phyloP scores from a whole-genome alignment of 306 rosid species.

The Vigna unguiculata region DNA sequence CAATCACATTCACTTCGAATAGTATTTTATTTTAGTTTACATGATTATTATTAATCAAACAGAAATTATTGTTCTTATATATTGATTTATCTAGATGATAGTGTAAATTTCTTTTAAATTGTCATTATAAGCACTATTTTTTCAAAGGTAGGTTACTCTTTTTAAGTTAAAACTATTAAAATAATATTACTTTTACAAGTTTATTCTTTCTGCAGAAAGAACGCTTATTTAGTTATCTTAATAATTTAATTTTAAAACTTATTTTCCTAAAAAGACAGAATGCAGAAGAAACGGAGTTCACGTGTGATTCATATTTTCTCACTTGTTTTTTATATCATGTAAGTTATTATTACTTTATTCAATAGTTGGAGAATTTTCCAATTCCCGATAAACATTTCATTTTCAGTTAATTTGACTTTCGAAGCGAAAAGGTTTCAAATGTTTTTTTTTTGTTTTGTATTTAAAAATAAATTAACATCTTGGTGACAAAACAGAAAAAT shows the following conservation, averaged over 20 bases:
- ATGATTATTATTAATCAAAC: too few species aligned
- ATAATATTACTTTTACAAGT: too few species aligned
- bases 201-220: too few species aligned
- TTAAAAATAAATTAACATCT: background rate
- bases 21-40: too few species aligned
- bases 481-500: background rate
- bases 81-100: too few species aligned
- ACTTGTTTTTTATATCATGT: background rate
- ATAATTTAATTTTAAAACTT: background rate
- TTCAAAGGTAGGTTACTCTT: too few species aligned
- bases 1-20: background rate
- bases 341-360: background rate
- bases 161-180: too few species aligned
- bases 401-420: background rate
- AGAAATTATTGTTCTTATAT: too few species aligned
- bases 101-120: too few species aligned
- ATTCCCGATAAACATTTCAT: background rate
- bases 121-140: too few species aligned
- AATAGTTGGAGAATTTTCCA: background rate
- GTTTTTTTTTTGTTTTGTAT: background rate
- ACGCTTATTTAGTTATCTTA: background rate
- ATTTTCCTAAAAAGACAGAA: background rate
- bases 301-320: too few species aligned
- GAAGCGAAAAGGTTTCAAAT: background rate
- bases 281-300: background rate